Conservation (phyloP, 2,329 filamentous ascomycete genomes). For the Trichoderma breve region DNA sequence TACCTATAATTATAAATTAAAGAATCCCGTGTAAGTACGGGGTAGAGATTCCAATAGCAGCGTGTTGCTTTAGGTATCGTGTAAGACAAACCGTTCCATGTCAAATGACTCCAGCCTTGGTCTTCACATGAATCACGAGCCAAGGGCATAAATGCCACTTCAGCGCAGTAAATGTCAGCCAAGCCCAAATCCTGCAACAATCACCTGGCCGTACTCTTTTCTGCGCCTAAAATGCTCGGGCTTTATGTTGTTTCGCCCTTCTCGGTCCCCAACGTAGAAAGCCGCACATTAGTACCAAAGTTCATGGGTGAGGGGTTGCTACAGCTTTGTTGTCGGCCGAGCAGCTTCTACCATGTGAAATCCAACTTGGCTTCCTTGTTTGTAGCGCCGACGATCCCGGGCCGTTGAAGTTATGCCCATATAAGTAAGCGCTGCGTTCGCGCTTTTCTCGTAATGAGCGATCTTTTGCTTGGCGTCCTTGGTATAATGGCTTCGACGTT, state of each 20-base stretch:
- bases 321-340: neutral
- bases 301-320: neutral
- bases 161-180: neutral
- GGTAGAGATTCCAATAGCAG: neutral
- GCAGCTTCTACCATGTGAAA: constrained; percentile 9
- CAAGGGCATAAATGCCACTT: neutral
- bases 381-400: neutral
- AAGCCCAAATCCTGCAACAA: neutral
- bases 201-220: neutral
- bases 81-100: neutral
- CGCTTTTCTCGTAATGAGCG: neutral
- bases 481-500: neutral
- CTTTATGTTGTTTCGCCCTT: neutral
- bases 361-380: neutral
- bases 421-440: neutral
- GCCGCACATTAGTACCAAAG: neutral
- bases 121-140: neutral
- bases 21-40: neutral
- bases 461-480: neutral
- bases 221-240: neutral
- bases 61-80: neutral
- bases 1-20: neutral
- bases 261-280: constrained; percentile 9
- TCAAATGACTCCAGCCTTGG: neutral
- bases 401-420: neutral